Evolutionary conservation across 1,139 yeast genomes (phyloP), one percentile per base, ranked within the genome.

Genomic region (Debaryomyces coudertii): DNA sequence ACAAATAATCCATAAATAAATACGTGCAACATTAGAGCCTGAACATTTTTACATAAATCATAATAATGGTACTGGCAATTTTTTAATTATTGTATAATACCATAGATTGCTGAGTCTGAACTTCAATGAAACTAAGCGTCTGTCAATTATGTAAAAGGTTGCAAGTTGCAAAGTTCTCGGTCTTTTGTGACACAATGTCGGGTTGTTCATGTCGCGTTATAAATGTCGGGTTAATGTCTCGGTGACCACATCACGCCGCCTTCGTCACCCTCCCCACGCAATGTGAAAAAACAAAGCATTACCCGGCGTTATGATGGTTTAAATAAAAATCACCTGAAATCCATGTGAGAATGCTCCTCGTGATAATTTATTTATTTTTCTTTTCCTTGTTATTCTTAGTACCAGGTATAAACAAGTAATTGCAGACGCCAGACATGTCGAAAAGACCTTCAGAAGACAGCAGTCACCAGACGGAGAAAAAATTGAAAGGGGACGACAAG

Each of bases 331-430:
- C 64, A 61, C 65, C 63, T 62, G 66, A 59, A 57, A 53, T 52
- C 52, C 68, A 60, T 62, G 67, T 63, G 68, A 63, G 61, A 43
- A 42, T 36, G 48, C 50, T 52, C 64, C 64, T 54, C 68, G 68
- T 64, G 68, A 63, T 54, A 52, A 36, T 47, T 40, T 34, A 20
- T 44, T 25, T 40, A 24, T 31, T 34, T 44, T 20, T 38, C 41
- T 38, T 14, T 38, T 38, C 41, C 41, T 38, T 28, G 41, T 38
- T 38, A 16, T 31, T 38, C 29, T 25, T 41, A 29, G 30, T 31
- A 36, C 22, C 6, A 29, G 16, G 18, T 20, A 38, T 27, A 28
- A 28, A 38, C 25, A 23, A 16, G 25, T 20, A 28, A 24, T 18
- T 20, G 39, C 33, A 36, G 20, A 30, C 23, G 24, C 40, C 29